These are phyloP conservation scores for Colletotrichum abscissum DNA, from an alignment of 2,329 filamentous ascomycete genomes.

Conservation along the genomic window DNA sequence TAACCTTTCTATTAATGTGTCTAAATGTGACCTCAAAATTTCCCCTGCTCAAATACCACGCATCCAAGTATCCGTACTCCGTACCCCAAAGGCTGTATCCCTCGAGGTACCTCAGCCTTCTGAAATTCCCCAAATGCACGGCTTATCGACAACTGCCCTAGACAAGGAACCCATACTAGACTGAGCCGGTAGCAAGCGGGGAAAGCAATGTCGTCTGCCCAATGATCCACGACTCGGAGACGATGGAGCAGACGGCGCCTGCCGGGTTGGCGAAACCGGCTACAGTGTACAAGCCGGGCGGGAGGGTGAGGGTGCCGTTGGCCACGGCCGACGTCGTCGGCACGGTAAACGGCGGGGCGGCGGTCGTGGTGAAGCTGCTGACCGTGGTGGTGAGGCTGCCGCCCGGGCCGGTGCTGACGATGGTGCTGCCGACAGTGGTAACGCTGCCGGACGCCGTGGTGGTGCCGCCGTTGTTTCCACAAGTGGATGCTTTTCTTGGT, in stretches of 20 bases:
- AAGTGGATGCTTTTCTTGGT: constrained; percentile 3
- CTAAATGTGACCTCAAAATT: too few species aligned
- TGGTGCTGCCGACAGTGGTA: constrained; percentile 2
- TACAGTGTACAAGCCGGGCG: constrained; percentile 22
- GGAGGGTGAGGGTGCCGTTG: constrained; percentile 30
- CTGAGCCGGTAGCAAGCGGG: background rate
- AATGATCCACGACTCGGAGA: constrained; percentile 26
- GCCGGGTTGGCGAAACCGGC: constrained; percentile 10
- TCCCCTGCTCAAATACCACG: too few species aligned
- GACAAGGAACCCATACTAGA: background rate
- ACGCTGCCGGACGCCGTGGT: background rate
- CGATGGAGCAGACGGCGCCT: constrained; percentile 9
- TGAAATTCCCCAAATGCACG: background rate
- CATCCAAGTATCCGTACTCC: too few species aligned
- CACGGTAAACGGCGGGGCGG: background rate
- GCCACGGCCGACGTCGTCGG: constrained; percentile 18
- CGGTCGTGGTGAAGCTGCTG: constrained; percentile 14
- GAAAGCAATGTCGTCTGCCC: constrained; percentile 27
- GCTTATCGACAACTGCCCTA: background rate
- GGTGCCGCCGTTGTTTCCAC: background rate
- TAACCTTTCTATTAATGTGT: background rate
- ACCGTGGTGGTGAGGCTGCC: constrained; percentile 12
- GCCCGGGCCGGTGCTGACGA: constrained; percentile 17
- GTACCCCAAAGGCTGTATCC: too few species aligned
- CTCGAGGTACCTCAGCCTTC: too few species aligned